A percentile compares a stretch with the other conserved stretches of the same genome.
These are phyloP conservation scores for Akanthomyces muscarius DNA, from an alignment of 2,329 filamentous ascomycete genomes.

Conservation along the genomic window DNA sequence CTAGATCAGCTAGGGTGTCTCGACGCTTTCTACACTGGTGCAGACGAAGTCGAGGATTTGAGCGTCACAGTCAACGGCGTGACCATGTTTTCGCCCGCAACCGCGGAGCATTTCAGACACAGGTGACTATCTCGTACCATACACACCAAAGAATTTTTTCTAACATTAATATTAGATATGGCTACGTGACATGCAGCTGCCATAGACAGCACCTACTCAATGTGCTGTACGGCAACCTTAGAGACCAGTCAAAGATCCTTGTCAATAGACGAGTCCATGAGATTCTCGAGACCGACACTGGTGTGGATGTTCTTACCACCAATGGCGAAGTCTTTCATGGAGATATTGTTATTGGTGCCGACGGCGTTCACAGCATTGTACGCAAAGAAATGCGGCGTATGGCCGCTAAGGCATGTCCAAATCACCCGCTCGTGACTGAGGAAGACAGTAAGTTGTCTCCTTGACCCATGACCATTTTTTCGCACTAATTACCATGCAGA, in stretches of 20 bases:
- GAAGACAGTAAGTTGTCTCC: slow-evolving; percentile 9
- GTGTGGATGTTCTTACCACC: not conserved
- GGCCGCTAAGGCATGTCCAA: slow-evolving; percentile 23
- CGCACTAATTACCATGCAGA: not conserved
- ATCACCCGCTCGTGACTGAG: slow-evolving; percentile 22
- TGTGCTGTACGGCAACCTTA: slow-evolving; percentile 30
- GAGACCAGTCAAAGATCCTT: slow-evolving; percentile 24
- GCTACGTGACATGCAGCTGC: slow-evolving; percentile 11
- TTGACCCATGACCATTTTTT: no score
- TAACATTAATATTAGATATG: not conserved
- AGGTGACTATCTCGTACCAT: not conserved
- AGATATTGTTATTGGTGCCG: slow-evolving; percentile 35
- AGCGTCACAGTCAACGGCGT: not conserved
- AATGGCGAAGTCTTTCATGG: slow-evolving; percentile 23
- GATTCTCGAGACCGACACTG: slow-evolving; percentile 19
- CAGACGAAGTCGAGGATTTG: slow-evolving; percentile 1
- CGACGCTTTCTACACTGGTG: slow-evolving; percentile 18
- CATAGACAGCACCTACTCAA: slow-evolving; percentile 32
- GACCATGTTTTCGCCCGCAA: not conserved
- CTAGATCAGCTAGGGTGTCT: slow-evolving; percentile 44
- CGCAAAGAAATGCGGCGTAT: slow-evolving; percentile 28
- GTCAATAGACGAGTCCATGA: slow-evolving; percentile 17
- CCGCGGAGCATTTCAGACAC: slow-evolving; percentile 3
- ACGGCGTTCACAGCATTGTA: slow-evolving; percentile 37
- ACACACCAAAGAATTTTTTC: no score